A percentile compares a stretch with the other conserved stretches of the same genome.
Conservation (phyloP, 2,329 filamentous ascomycete species). For the Trichoderma endophyticum region DNA sequence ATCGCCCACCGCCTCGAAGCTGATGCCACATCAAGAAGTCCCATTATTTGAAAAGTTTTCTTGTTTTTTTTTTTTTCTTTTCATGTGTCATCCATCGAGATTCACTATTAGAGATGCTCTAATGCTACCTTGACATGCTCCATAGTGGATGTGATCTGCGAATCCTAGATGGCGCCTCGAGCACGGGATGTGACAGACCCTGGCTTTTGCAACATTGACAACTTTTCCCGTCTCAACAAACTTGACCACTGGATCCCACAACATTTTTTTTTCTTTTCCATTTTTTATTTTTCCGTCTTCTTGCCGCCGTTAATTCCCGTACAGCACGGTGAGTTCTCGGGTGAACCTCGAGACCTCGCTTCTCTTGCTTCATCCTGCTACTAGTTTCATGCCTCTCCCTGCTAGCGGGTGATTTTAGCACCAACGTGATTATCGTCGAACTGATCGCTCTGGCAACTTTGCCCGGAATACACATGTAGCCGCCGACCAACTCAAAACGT, state of each 20-base stretch:
- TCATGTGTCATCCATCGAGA: not conserved
- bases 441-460: not conserved
- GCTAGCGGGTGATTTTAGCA: not conserved
- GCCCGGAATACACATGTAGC: constrained; percentile 5
- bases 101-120: not conserved
- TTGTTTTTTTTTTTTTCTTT: not conserved
- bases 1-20: not conserved
- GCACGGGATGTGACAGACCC: constrained; percentile 2
- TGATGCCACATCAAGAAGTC: not conserved
- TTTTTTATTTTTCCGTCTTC: not conserved
- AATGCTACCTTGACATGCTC: not conserved
- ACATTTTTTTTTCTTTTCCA: not conserved
- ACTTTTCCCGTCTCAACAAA: not conserved
- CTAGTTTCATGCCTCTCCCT: not conserved
- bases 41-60: not conserved
- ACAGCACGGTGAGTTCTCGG: not conserved
- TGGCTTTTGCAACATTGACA: not conserved
- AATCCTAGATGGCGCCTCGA: constrained; percentile 12
- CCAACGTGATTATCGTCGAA: not conserved
- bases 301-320: not conserved
- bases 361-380: not conserved
- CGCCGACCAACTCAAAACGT: not conserved
- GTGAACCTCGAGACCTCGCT: not conserved
- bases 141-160: constrained; percentile 11
- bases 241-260: not conserved